Evolutionary conservation across 2,329 filamentous ascomycete genomes (phyloP).

Genomic region (Dactylellina haptotyla): DNA sequence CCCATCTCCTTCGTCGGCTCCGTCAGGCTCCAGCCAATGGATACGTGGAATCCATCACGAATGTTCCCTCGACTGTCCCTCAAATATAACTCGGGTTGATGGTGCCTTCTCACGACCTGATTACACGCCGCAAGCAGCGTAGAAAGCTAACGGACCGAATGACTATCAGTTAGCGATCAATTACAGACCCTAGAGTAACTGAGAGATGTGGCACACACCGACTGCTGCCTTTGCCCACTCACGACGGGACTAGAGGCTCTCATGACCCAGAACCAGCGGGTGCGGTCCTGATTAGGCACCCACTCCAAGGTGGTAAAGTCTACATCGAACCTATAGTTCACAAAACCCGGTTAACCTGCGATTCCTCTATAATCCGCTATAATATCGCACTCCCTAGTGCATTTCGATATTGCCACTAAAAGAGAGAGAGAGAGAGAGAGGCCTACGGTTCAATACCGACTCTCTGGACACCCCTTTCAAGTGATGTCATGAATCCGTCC

Average conservation of each 20-base stretch:
- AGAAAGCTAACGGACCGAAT: conserved; percentile 68
- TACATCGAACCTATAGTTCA: conserved; percentile 67
- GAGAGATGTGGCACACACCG: conserved; percentile 60
- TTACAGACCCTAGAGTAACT: conserved; percentile 56
- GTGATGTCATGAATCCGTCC: conserved; percentile 71
- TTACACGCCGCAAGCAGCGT: conserved; percentile 76
- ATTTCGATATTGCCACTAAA: no score
- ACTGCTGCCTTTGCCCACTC: conserved; percentile 56
- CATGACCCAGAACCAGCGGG: conserved; percentile 85
- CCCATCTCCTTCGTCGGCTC: conserved; percentile 65
- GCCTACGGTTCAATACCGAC: conserved; percentile 64
- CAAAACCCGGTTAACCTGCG: conserved; percentile 57
- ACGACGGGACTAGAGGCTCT: conserved; percentile 63
- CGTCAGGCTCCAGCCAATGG: conserved; percentile 82
- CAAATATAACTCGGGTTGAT: conserved; percentile 77
- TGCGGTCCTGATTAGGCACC: conserved; percentile 74
- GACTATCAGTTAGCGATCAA: conserved; percentile 27
- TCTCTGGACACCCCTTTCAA: conserved; percentile 65
- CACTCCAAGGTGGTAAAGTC: conserved; percentile 67
- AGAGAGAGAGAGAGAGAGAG: conserved; percentile 60
- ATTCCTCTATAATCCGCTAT: conserved; percentile 62
- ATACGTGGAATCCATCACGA: conserved; percentile 78
- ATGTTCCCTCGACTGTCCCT: conserved; percentile 39
- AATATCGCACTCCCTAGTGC: no score
- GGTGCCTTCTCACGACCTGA: conserved; percentile 68